Percentiles rank a stretch among this genome's conserved stretches.
phyloP scores from a whole-genome alignment of 2,329 filamentous ascomycete species.

The Fusarium sulawesiense region DNA sequence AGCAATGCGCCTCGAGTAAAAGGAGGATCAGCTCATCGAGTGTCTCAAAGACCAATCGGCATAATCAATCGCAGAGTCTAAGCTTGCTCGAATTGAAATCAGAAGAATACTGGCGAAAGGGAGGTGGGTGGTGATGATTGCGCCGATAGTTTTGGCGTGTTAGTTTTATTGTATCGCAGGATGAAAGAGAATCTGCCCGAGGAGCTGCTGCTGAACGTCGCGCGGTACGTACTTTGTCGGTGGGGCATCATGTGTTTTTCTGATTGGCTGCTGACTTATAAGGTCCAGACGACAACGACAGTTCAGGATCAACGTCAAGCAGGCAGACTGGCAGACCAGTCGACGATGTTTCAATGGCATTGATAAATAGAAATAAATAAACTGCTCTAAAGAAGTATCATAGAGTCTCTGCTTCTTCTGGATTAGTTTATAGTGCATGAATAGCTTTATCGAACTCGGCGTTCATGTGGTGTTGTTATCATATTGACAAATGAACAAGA shows the following conservation, averaged over 20 bases:
- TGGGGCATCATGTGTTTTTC: neutral
- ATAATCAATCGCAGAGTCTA: slow-evolving; percentile 42
- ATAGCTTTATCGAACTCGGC: neutral
- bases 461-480: neutral
- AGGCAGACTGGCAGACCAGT: neutral
- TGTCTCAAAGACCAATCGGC: slow-evolving; percentile 38
- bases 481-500: neutral
- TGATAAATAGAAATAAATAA: neutral
- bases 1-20: slow-evolving; percentile 48
- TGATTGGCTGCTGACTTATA: slow-evolving; percentile 26
- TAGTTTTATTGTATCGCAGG: slow-evolving; percentile 40
- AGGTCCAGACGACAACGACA: slow-evolving; percentile 1
- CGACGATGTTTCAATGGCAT: neutral
- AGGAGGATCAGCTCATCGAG: slow-evolving; percentile 47
- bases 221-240: slow-evolving; percentile 19
- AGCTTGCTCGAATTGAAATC: neutral
- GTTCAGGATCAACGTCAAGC: neutral
- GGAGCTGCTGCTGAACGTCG: slow-evolving; percentile 9
- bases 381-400: too few species aligned
- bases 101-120: slow-evolving; percentile 8
- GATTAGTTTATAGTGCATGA: neutral
- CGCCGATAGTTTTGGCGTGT: slow-evolving; percentile 32
- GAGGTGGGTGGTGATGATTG: slow-evolving; percentile 16
- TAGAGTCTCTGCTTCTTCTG: neutral
- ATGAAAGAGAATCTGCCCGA: slow-evolving; percentile 35